These are phyloP conservation scores for Vaccinium corymbosum DNA, from an alignment of 148 eudicot genomes.

Conservation along the genomic window DNA sequence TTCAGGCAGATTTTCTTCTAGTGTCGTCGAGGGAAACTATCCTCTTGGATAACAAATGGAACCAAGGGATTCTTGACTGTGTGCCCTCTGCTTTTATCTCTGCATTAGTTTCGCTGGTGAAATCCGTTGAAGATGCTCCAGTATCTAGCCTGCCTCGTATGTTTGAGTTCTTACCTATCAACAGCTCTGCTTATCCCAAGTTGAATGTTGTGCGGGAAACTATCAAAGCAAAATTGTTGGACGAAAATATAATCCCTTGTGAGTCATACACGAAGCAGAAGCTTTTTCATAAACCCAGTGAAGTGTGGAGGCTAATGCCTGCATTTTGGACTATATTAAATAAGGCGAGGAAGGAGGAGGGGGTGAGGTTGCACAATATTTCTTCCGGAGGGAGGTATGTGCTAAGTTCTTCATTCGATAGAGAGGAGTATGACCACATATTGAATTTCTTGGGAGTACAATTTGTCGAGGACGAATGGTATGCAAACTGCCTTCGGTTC, in stretches of 20 bases:
- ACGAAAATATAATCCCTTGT: conserved; percentile 43
- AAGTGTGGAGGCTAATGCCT: conserved; percentile 51
- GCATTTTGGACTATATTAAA: conserved; percentile 48
- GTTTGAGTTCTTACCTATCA: conserved; percentile 50
- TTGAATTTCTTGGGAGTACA: conserved; percentile 46
- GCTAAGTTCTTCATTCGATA: conserved; percentile 49
- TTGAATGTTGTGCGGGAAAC: conserved; percentile 42
- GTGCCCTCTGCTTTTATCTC: conserved; percentile 50
- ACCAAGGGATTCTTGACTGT: conserved; percentile 60
- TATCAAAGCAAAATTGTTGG: conserved; percentile 30
- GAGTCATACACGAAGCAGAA: conserved; percentile 42
- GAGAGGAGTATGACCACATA: conserved; percentile 28
- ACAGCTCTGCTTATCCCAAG: conserved; percentile 28
- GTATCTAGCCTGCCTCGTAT: conserved; percentile 34
- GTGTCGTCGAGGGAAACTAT: conserved; percentile 66
- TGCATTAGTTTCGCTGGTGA: conserved; percentile 46
- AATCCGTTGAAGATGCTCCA: conserved; percentile 35
- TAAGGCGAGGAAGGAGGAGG: conserved; percentile 33
- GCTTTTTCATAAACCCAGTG: conserved; percentile 52
- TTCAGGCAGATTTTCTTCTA: conserved; percentile 70
- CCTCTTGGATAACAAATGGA: conserved; percentile 57
- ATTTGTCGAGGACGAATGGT: conserved; percentile 49
- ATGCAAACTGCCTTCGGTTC: conserved; percentile 51
- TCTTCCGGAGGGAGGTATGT: conserved; percentile 53
- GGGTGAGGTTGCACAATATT: conserved; percentile 41